Conservation (phyloP, 1,284 basidiomycete genomes). For the Meira nashicola region DNA sequence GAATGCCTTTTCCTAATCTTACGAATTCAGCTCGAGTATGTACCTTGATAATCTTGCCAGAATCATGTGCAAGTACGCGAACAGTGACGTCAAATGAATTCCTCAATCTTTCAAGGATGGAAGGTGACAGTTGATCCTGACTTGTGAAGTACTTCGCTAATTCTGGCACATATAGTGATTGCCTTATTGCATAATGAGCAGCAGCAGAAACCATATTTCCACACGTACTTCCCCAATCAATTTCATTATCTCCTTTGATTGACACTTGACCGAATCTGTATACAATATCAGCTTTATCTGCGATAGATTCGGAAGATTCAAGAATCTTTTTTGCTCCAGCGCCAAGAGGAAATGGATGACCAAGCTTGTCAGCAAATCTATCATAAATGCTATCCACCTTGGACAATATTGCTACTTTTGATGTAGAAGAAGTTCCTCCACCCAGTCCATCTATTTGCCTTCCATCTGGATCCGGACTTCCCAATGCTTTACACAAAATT, state of each 20-base stretch:
- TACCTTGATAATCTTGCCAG: conserved; percentile 29
- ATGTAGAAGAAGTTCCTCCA: conserved; percentile 71
- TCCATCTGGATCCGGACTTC: conserved; percentile 71
- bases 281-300: conserved; percentile 38
- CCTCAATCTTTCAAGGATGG: too few species aligned
- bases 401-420: conserved; percentile 69
- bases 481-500: conserved; percentile 61
- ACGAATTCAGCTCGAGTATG: conserved; percentile 32
- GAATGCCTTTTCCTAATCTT: background rate
- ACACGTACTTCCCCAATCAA: conserved; percentile 50
- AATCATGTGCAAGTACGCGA: conserved; percentile 30
- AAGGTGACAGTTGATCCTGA: background rate
- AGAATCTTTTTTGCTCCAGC: conserved; percentile 1
- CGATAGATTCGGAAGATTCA: conserved; percentile 27
- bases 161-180: conserved; percentile 5
- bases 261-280: conserved; percentile 52
- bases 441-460: conserved; percentile 71
- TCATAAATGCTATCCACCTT: background rate
- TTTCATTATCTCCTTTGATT: conserved; percentile 18
- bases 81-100: conserved; percentile 16
- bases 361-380: background rate
- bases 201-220: conserved; percentile 49
- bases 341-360: conserved; percentile 20
- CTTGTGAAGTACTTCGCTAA: background rate
- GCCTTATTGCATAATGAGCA: conserved; percentile 23